phyloP scores from a whole-genome alignment of 129 eudicot genomes.

The Pittosporum tobira region DNA sequence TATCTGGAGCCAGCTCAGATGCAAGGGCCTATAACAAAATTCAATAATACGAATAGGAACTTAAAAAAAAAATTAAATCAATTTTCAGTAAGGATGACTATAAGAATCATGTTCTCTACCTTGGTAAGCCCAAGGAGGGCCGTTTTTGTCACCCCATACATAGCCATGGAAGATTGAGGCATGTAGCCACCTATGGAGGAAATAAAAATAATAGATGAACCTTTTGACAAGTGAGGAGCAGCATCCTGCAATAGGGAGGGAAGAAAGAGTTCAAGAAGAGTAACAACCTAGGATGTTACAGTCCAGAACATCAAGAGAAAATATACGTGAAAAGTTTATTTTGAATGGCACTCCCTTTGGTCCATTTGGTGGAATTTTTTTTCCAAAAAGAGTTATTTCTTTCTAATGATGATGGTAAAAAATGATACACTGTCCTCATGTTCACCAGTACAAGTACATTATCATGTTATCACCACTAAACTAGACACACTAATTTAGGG shows the following conservation, averaged over 20 bases:
- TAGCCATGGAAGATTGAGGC: conserved; percentile 47
- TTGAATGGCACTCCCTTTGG: too few species aligned
- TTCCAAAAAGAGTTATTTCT: too few species aligned
- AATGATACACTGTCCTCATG: too few species aligned
- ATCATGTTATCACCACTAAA: too few species aligned
- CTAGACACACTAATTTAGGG: too few species aligned
- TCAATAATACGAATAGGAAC: background rate
- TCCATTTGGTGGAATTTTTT: too few species aligned
- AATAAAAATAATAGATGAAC: conserved; percentile 57
- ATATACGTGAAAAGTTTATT: background rate
- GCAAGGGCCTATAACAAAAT: conserved; percentile 68
- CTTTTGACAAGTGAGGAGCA: conserved; percentile 60
- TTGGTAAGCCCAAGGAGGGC: conserved; percentile 96
- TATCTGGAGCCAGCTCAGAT: conserved; percentile 74
- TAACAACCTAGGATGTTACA: background rate
- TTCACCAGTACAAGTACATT: too few species aligned
- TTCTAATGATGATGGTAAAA: too few species aligned
- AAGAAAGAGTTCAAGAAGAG: background rate
- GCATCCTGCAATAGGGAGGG: conserved; percentile 47
- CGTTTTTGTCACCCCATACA: conserved; percentile 96
- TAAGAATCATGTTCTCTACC: conserved; percentile 27
- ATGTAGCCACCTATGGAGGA: conserved; percentile 58
- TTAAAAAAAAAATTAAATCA: background rate
- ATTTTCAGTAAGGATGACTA: background rate
- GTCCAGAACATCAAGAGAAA: background rate